Base-by-base conservation (phyloP, 345 rosid species). In the Brassica incana region DNA sequence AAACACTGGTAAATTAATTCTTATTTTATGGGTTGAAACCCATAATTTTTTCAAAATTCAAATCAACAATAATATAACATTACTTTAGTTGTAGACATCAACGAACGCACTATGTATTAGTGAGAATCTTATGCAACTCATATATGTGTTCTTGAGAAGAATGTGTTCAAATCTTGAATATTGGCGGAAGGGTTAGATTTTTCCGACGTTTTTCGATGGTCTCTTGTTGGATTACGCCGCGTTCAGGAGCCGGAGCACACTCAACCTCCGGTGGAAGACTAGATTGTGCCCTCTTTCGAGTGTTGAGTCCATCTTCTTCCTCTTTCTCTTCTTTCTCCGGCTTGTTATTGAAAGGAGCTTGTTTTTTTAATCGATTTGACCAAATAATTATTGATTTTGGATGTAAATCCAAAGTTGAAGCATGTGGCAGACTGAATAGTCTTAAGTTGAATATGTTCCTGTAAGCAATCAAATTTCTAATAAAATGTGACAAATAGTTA, bases 291-390 rank as follows among this genome's bases (percentile, higher is more conserved):
- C 35, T 5, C 35, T 32, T 5, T 32, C 5, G 35, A 32, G 35
- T 32, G 35, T 4, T 4, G 35, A 2, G 14, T 45, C 5, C 15
- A 43, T 77, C 45, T 18, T 7, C 9, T 6, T 6, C 36, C 6
- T 33, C 36, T 33, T 33, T 33, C 36, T 36, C 69, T 77, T 40
- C 15, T 5, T 77, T 35, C 65, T 61, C 80, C 29, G 64, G 25
- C 35, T 54, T 54, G 1, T 15, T 25, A 48, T 14, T 35, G 43
- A 11, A 15, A 45, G 15, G 25, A 23, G 25, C 2, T 23, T 23
- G 25, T 23, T 23, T 23, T 23, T 23, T 23, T 23, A 23, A 23
- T 23, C 25, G 25, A 10, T 38, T 58, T 76, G 79, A 68, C 79
- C 61, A 29, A 27, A 29, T 29, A 48, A 12, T 48, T 48, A 4